Evolutionary conservation across 1,284 basidiomycete species (phyloP).

Genomic region (Volvariella surrecta): DNA sequence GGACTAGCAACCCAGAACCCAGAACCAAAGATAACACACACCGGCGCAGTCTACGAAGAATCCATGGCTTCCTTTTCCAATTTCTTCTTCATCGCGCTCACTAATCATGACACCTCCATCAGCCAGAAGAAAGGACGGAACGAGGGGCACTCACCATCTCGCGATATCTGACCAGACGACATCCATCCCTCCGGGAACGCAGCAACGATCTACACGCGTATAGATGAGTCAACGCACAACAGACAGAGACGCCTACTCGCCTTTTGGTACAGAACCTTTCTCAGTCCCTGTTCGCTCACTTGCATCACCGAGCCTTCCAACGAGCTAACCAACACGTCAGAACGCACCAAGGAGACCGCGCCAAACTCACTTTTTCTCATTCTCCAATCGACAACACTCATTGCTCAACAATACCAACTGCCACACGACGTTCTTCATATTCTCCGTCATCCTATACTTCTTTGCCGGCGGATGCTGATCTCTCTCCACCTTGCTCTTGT

Average conservation of each 20-base stretch:
- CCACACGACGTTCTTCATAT: conserved; percentile 72
- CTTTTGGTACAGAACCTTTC: conserved; percentile 74
- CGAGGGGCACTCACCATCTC: conserved; percentile 35
- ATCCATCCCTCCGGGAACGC: conserved; percentile 74
- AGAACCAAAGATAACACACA: too few species aligned
- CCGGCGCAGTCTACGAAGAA: too few species aligned
- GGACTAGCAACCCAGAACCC: too few species aligned
- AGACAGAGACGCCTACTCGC: conserved; percentile 20
- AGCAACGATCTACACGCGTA: conserved; percentile 44
- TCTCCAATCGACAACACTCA: conserved; percentile 71
- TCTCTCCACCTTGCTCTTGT: conserved; percentile 23
- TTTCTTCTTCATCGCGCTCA: conserved; percentile 75
- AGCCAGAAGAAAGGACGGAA: background rate
- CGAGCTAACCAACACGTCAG: conserved; percentile 28
- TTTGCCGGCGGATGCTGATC: conserved; percentile 55
- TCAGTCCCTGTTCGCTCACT: conserved; percentile 69
- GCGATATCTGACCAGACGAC: conserved; percentile 50
- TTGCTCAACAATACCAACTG: conserved; percentile 72
- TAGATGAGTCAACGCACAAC: background rate
- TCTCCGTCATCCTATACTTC: conserved; percentile 66
- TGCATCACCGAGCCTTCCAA: conserved; percentile 59
- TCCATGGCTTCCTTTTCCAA: conserved; percentile 59
- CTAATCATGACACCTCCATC: conserved; percentile 32
- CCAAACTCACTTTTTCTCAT: conserved; percentile 70
- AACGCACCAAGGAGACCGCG: background rate